Evolutionary conservation across 495 filamentous ascomycete species (phyloP), one percentile per base, ranked within the genome.

Genomic region (Lophiotrema nucula): DNA sequence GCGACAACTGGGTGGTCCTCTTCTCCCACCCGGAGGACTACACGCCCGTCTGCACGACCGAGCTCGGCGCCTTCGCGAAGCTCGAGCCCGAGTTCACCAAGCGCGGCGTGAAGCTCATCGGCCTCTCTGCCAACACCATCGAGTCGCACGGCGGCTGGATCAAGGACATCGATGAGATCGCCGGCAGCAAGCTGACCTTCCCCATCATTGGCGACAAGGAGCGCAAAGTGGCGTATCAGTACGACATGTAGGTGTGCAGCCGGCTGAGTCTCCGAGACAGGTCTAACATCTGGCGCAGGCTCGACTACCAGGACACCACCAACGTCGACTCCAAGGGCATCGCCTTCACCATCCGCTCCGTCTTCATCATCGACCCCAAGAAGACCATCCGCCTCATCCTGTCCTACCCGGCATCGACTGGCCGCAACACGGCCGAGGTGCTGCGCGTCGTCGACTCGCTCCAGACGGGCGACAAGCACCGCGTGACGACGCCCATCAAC

Each of bases 161-260:
- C 79, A 87, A 89, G 79, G 95, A 98, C 73, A 97, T 98, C 68
- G 83, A 96, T 69, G 93, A 97, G 78, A 85, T 97, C 64, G 83
- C 84, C 43, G 87, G 86, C 67, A 86, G 83, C 72, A 82, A 85
- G 53, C 81, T 97, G 71, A 78, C 72, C 27, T 98, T 97, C 82
- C 93, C 95, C 70, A 97, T 98, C 76, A 93, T 98, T 69, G 91
- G 89, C 67, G 95, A 97, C 79, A 95, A 96, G 79, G 83, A 93
- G 72, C 83, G 95, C 66, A 88, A 96, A 79, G 82, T 98, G 42
- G 90, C 93, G 65, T 89, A 85, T 71, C 74, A 82, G 56, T 98
- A 96, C 72, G 93, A 98, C 79, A 98, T 97, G 93, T 89, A 72
- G 76, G 85, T 73, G 10, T 27, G 18, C 53, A n/a, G 13, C 19